These are phyloP conservation scores for Lachancea lanzarotensis DNA, from an alignment of 805 yeast species.

Conservation along the genomic window DNA sequence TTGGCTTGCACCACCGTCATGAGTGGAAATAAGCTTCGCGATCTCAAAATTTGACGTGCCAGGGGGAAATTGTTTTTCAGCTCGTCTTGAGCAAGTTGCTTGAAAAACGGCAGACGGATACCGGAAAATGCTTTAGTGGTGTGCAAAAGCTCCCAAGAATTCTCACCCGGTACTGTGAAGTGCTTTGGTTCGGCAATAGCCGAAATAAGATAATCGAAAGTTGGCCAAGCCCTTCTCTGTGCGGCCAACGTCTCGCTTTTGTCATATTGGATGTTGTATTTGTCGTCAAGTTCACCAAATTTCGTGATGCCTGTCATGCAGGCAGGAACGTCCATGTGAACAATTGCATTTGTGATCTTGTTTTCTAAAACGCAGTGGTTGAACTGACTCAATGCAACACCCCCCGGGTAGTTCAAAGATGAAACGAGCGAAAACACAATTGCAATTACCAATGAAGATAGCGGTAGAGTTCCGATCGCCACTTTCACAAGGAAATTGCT, in stretches of 20 bases:
- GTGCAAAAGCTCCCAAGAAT: slow-evolving; percentile 39
- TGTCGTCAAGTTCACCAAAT: slow-evolving; percentile 55
- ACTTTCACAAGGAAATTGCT: slow-evolving; percentile 19
- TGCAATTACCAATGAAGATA: slow-evolving; percentile 38
- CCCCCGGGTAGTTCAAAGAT: slow-evolving; percentile 83
- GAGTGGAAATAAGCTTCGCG: slow-evolving; percentile 12
- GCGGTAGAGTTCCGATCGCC: slow-evolving; percentile 30
- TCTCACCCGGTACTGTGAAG: slow-evolving; percentile 22
- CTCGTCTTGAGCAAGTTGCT: slow-evolving; percentile 14
- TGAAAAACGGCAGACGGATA: slow-evolving; percentile 28
- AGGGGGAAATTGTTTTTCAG: slow-evolving; percentile 15
- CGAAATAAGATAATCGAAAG: slow-evolving; percentile 48
- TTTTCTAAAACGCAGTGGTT: slow-evolving; percentile 38
- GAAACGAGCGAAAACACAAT: slow-evolving; percentile 55
- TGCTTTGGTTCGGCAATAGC: slow-evolving; percentile 21
- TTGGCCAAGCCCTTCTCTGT: slow-evolving; percentile 39
- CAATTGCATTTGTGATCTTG: slow-evolving; percentile 29
- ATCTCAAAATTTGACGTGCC: slow-evolving; percentile 11
- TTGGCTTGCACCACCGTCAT: slow-evolving; percentile 17
- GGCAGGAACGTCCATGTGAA: slow-evolving; percentile 73
- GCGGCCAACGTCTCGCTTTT: slow-evolving; percentile 54
- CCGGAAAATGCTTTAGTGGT: slow-evolving; percentile 38
- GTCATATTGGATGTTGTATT: slow-evolving; percentile 48
- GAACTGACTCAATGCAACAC: slow-evolving; percentile 54
- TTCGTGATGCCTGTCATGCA: slow-evolving; percentile 84